Evolutionary conservation across 495 filamentous ascomycete species (phyloP).

Genomic region (Aspergillus indologenus): DNA sequence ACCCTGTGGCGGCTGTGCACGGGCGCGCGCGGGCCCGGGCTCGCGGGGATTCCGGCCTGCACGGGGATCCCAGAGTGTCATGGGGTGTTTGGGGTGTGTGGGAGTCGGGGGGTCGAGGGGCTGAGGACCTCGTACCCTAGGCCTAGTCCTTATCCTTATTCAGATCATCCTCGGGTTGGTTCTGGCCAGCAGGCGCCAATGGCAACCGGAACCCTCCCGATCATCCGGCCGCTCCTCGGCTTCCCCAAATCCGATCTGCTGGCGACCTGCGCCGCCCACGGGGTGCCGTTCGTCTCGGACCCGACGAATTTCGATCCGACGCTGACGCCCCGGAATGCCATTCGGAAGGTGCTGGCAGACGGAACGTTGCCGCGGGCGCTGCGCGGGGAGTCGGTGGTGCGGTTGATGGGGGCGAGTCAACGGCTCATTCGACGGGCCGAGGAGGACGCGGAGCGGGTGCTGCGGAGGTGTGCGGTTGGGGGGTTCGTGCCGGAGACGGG

Average conservation of each 20-base stretch:
- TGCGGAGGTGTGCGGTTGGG: neutral
- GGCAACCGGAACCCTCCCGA: slow-evolving; percentile 65
- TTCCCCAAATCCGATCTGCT: slow-evolving; percentile 71
- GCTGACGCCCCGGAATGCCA: slow-evolving; percentile 73
- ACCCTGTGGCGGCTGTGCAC: slow-evolving; percentile 68
- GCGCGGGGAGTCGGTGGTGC: slow-evolving; percentile 59
- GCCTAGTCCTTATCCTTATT: too few species aligned
- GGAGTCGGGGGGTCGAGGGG: slow-evolving; percentile 53
- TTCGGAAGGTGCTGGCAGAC: slow-evolving; percentile 61
- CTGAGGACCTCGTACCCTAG: slow-evolving; percentile 7
- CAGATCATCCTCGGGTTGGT: too few species aligned
- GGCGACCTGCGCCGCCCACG: slow-evolving; percentile 64
- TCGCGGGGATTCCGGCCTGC: slow-evolving; percentile 63
- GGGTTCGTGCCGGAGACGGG: neutral
- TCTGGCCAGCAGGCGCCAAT: too few species aligned
- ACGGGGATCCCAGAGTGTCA: slow-evolving; percentile 78
- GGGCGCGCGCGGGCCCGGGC: slow-evolving; percentile 59
- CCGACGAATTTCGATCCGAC: slow-evolving; percentile 78
- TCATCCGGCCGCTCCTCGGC: slow-evolving; percentile 72
- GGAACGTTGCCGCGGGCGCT: slow-evolving; percentile 67
- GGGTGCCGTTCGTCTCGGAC: slow-evolving; percentile 77
- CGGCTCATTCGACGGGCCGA: slow-evolving; percentile 13
- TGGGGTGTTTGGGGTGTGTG: slow-evolving; percentile 65
- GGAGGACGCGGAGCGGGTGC: neutral
- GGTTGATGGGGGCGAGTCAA: slow-evolving; percentile 42